Evolutionary conservation across 345 rosid species (phyloP).

Genomic region (Nephelium lappaceum): DNA sequence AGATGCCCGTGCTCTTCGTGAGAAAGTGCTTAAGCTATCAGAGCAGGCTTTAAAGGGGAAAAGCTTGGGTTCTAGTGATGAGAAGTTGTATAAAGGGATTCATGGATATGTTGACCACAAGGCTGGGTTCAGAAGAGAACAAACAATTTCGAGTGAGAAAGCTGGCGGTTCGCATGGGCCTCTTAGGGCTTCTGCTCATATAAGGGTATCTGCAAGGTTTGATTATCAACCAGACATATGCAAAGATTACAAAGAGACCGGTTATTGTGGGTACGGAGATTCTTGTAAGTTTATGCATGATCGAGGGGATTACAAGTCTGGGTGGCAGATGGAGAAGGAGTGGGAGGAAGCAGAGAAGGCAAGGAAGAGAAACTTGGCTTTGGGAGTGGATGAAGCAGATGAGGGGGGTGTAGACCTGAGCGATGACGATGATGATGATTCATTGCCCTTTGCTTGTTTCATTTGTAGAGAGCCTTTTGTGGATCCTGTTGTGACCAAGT

Average conservation of each 20-base stretch:
- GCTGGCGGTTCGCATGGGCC: conserved; percentile 96
- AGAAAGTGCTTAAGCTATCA: conserved; percentile 72
- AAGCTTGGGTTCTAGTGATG: conserved; percentile 44
- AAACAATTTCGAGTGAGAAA: conserved; percentile 82
- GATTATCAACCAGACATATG: conserved; percentile 94
- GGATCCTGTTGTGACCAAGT: conserved; percentile 84
- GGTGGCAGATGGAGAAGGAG: conserved; percentile 90
- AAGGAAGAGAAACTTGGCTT: conserved; percentile 75
- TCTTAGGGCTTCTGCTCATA: conserved; percentile 91
- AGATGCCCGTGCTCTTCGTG: conserved; percentile 85
- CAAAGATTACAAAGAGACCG: conserved; percentile 94
- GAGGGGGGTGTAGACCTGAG: conserved; percentile 39
- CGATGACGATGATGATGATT: conserved; percentile 55
- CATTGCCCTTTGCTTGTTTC: conserved; percentile 82
- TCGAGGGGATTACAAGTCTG: conserved; percentile 89
- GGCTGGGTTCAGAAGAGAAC: conserved; percentile 93
- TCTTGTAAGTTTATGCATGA: conserved; percentile 92
- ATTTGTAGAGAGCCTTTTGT: conserved; percentile 77
- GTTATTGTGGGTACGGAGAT: conserved; percentile 93
- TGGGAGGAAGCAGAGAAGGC: conserved; percentile 91
- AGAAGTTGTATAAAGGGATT: conserved; percentile 75
- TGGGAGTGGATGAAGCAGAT: conserved; percentile 62
- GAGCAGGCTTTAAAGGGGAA: conserved; percentile 72
- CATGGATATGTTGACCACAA: conserved; percentile 86
- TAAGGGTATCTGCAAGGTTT: conserved; percentile 84